Evolutionary conservation across 176 grass and related monocot genomes (phyloP).

Genomic region (Luzula sylvatica): DNA sequence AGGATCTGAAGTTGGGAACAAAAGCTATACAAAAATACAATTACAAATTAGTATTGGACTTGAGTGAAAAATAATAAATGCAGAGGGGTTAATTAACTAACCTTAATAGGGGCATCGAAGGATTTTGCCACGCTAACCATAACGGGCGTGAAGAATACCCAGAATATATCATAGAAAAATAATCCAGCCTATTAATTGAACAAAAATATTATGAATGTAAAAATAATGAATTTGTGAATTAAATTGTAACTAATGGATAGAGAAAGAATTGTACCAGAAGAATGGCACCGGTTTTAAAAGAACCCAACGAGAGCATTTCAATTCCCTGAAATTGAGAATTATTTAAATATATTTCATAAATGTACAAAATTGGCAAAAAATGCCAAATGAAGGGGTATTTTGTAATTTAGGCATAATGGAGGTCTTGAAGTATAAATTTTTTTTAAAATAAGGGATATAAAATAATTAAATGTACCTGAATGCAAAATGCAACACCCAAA

Average conservation of each 20-base stretch:
- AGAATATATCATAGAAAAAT: conserved; percentile 96
- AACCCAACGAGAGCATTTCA: conserved; percentile 92
- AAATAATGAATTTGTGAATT: no score
- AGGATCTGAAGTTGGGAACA: conserved; percentile 75
- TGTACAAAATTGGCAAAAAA: no score
- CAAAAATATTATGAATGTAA: no score
- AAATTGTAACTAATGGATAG: no score
- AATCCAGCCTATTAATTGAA: conserved; percentile 44
- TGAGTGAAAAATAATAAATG: not conserved
- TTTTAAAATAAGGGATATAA: not conserved
- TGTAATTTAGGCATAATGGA: no score
- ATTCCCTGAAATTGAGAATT: conserved; percentile 49
- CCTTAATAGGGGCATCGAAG: conserved; percentile 98
- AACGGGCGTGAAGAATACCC: conserved; percentile 97
- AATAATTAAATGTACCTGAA: conserved; percentile 50
- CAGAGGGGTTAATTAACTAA: conserved; percentile 6
- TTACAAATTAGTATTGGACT: no score
- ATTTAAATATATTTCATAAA: no score
- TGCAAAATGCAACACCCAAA: conserved; percentile 85
- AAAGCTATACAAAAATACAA: conserved; percentile 27
- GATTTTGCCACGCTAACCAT: conserved; percentile 99
- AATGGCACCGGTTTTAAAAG: conserved; percentile 96
- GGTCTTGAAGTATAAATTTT: no score
- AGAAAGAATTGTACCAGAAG: conserved; percentile 65
- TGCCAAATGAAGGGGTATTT: no score